Evolutionary conservation across 2,329 filamentous ascomycete species (phyloP).

Genomic region (Paecilomyces dactylethromorphus): DNA sequence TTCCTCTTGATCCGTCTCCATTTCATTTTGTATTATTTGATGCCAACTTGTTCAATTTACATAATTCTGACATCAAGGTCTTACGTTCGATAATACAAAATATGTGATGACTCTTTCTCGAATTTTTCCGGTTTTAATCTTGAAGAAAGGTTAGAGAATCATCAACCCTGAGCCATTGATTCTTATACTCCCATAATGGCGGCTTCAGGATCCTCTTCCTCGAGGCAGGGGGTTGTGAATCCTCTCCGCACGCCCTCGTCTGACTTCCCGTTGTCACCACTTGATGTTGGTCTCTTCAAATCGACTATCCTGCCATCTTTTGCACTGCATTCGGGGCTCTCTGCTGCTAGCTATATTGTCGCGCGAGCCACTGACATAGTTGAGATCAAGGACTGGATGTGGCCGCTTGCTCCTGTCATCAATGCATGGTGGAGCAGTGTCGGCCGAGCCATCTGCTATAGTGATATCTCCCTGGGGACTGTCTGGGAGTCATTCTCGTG

Average conservation of each 20-base stretch:
- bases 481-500: slow-evolving; percentile 46
- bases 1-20: not conserved
- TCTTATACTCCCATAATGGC: not conserved
- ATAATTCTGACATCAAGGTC: slow-evolving; percentile 15
- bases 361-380: slow-evolving; percentile 48
- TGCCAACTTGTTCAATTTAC: slow-evolving; percentile 5
- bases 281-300: slow-evolving; percentile 46
- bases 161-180: not conserved
- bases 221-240: not conserved
- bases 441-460: slow-evolving; percentile 43
- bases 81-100: not conserved
- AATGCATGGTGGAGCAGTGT: slow-evolving; percentile 58
- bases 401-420: slow-evolving; percentile 48
- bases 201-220: slow-evolving; percentile 1
- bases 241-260: not conserved
- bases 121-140: not conserved
- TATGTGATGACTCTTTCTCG: not conserved
- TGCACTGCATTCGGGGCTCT: slow-evolving; percentile 47
- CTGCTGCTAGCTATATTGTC: slow-evolving; percentile 46
- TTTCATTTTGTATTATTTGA: not conserved
- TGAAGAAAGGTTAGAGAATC: not conserved
- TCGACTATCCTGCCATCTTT: slow-evolving; percentile 51
- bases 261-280: not conserved
- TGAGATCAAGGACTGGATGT: slow-evolving; percentile 56
- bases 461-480: slow-evolving; percentile 39